Conservation (phyloP, 129 eudicot species). For the Chrysanthemum lavandulifolium region DNA sequence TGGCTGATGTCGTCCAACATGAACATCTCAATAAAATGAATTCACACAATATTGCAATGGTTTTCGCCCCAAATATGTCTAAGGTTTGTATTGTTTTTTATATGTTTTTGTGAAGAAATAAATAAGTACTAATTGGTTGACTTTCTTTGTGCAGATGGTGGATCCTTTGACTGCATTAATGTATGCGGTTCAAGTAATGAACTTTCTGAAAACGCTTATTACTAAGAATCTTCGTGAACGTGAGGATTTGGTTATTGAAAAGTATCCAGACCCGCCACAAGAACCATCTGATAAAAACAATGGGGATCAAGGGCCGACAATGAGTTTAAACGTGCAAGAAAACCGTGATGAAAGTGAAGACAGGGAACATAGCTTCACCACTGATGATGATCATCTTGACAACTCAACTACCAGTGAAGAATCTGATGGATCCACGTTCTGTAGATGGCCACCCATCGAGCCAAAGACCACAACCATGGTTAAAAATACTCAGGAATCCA, state of each 20-base stretch:
- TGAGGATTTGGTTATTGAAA: constrained; percentile 44
- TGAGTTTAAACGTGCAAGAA: constrained; percentile 21
- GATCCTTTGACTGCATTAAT: constrained; percentile 66
- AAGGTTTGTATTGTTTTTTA: constrained; percentile 45
- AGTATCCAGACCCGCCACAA: constrained; percentile 32
- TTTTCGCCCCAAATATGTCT: constrained; percentile 97
- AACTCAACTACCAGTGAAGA: constrained; percentile 40
- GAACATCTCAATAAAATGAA: constrained; percentile 88
- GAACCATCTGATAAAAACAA: constrained; percentile 54
- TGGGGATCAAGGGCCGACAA: constrained; percentile 51
- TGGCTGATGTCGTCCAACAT: constrained; percentile 90
- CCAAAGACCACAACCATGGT: constrained; percentile 22
- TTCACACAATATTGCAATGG: constrained; percentile 86
- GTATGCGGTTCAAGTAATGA: constrained; percentile 95
- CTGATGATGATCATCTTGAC: constrained; percentile 39
- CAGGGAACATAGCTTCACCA: constrained; percentile 8
- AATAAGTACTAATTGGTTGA: not conserved
- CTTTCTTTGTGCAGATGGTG: constrained; percentile 50
- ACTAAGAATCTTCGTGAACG: constrained; percentile 61
- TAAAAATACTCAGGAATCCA: constrained; percentile 11
- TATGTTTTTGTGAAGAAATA: not conserved
- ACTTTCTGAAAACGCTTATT: constrained; percentile 82
- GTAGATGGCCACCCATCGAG: constrained; percentile 29
- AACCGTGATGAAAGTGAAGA: constrained; percentile 25
- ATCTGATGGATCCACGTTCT: constrained; percentile 39